These are phyloP conservation scores for Starmera dryadoides DNA, from an alignment of 805 yeast species.

Conservation along the genomic window DNA sequence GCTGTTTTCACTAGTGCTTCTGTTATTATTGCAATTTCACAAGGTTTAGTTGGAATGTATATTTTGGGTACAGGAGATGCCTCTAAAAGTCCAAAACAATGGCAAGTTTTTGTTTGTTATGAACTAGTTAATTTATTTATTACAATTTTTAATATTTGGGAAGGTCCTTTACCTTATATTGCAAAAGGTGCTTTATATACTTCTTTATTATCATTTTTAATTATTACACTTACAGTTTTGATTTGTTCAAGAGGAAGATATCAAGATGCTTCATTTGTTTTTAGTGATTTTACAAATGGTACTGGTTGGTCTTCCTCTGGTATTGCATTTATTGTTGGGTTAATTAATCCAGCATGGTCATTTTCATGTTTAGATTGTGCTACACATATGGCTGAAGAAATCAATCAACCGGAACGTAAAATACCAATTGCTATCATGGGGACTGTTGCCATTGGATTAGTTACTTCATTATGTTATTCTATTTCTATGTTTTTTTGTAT, in stretches of 20 bases:
- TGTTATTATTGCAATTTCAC: conserved; percentile 46
- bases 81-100: conserved; percentile 31
- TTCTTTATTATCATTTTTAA: conserved; percentile 44
- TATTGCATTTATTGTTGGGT: conserved; percentile 60
- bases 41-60: conserved; percentile 44
- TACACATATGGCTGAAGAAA: conserved; percentile 67
- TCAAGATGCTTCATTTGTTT: conserved; percentile 45
- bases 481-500: conserved; percentile 55
- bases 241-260: conserved; percentile 45
- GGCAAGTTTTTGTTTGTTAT: conserved; percentile 51
- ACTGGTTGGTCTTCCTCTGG: conserved; percentile 58
- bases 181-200: conserved; percentile 43
- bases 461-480: conserved; percentile 47
- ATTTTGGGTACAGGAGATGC: conserved; percentile 26
- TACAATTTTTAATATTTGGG: conserved; percentile 42
- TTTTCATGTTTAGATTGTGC: conserved; percentile 65
- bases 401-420: conserved; percentile 40
- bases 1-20: conserved; percentile 57
- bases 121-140: conserved; percentile 36
- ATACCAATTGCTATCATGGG: conserved; percentile 57
- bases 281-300: conserved; percentile 42
- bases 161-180: conserved; percentile 41
- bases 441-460: conserved; percentile 57
- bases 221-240: conserved; percentile 46
- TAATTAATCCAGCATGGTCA: conserved; percentile 64